Conservation (phyloP, 116 monocot species). For the Zostera marina region DNA sequence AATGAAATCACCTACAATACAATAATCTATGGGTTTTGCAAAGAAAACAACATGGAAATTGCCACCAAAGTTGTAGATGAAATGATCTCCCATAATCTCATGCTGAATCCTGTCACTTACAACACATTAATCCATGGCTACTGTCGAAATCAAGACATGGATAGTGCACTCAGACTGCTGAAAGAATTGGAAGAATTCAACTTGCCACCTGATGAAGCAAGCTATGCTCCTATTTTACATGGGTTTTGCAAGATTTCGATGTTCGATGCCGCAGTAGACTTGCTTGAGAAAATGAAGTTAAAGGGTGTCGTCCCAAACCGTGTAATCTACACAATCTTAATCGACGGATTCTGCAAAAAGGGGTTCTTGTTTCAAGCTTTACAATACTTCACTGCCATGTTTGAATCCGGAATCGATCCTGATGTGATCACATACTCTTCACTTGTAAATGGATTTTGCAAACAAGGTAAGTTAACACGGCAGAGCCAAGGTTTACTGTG, state of each 20-base stretch:
- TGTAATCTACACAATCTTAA: slow-evolving; percentile 38
- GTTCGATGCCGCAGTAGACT: slow-evolving; percentile 22
- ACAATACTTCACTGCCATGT: slow-evolving; percentile 21
- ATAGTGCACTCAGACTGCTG: slow-evolving; percentile 22
- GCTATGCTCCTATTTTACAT: slow-evolving; percentile 34
- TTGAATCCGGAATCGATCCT: slow-evolving; percentile 24
- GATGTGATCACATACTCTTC: slow-evolving; percentile 48
- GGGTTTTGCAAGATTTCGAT: slow-evolving; percentile 37
- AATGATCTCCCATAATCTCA: slow-evolving; percentile 24
- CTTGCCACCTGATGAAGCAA: slow-evolving; percentile 20
- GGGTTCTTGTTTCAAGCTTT: slow-evolving; percentile 24
- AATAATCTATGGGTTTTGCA: slow-evolving; percentile 49
- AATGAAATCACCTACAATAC: slow-evolving; percentile 42
- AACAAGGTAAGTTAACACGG: slow-evolving; percentile 12
- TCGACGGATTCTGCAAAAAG: slow-evolving; percentile 40
- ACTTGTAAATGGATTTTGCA: slow-evolving; percentile 41
- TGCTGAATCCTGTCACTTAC: slow-evolving; percentile 35
- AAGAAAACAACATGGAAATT: slow-evolving; percentile 32
- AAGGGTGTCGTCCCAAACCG: slow-evolving; percentile 20
- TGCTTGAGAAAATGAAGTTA: slow-evolving; percentile 25
- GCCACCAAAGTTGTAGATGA: slow-evolving; percentile 34
- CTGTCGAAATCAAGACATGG: slow-evolving; percentile 21
- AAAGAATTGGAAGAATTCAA: slow-evolving; percentile 27
- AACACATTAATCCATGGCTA: slow-evolving; percentile 48
- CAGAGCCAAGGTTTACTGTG: slow-evolving; percentile 25